phyloP scores from a whole-genome alignment of 1,284 basidiomycete species.

The Ceratobasidium papillatum region DNA sequence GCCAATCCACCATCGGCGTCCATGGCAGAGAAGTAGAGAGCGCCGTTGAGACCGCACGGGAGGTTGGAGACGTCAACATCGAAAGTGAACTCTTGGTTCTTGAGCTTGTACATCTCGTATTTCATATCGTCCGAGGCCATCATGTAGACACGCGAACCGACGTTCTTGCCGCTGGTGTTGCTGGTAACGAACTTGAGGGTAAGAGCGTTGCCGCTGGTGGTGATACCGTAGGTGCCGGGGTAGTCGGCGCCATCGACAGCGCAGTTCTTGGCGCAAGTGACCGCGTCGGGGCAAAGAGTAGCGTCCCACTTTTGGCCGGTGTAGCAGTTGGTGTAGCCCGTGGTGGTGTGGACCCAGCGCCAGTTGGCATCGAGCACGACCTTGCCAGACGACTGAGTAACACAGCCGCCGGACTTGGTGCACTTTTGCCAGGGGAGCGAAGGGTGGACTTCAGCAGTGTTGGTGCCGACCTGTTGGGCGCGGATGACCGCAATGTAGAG shows the following conservation, averaged over 20 bases:
- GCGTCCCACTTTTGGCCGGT: slow-evolving; percentile 52
- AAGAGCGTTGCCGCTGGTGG: slow-evolving; percentile 58
- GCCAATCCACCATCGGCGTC: slow-evolving; percentile 46
- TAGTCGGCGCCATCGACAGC: slow-evolving; percentile 68
- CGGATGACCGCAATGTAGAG: slow-evolving; percentile 10
- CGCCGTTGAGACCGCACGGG: slow-evolving; percentile 61
- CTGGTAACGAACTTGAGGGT: slow-evolving; percentile 85
- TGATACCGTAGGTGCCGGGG: slow-evolving; percentile 58
- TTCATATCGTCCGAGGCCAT: slow-evolving; percentile 53
- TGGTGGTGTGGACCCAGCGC: slow-evolving; percentile 36
- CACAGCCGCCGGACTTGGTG: slow-evolving; percentile 27
- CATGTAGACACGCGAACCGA: slow-evolving; percentile 70
- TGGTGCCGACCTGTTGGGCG: slow-evolving; percentile 25
- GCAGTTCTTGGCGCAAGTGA: slow-evolving; percentile 60
- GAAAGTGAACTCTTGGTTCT: slow-evolving; percentile 66
- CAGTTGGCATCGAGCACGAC: slow-evolving; percentile 32
- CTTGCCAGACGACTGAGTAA: slow-evolving; percentile 20
- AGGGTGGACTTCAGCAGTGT: slow-evolving; percentile 21
- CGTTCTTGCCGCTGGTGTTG: slow-evolving; percentile 69
- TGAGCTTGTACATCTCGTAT: slow-evolving; percentile 63
- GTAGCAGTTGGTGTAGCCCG: slow-evolving; percentile 60
- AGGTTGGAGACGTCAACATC: slow-evolving; percentile 65
- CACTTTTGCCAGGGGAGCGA: slow-evolving; percentile 32
- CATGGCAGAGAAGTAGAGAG: slow-evolving; percentile 54
- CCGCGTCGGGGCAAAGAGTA: slow-evolving; percentile 58